Evolutionary conservation across 2,329 filamentous ascomycete species (phyloP), one percentile per base, ranked within the genome.

Genomic region (Diaporthe vexans): DNA sequence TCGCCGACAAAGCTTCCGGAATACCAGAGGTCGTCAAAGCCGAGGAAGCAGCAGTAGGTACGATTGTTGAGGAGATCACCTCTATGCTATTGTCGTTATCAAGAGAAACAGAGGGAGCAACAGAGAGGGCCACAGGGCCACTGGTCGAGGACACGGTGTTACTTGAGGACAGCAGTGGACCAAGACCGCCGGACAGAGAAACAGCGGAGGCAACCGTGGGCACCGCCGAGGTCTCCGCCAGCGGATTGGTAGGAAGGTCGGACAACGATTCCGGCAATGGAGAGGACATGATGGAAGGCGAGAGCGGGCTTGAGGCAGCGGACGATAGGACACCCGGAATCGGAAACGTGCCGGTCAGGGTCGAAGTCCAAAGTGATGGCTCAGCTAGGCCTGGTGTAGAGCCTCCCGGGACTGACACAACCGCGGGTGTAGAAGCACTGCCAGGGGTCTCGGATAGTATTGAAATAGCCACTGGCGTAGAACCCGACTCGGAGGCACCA

Each of bases 21-120:
- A 75, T 61, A 8, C 74, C 74, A 8, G 67, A 74, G 21, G 74
- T 75, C n/a, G 74, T 75, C 58, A 75, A 48, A 17, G 56, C 68
- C 13, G 74, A 75, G 21, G 67, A 69, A 7, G 58, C 67, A 72
- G 74, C 74, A 21, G 74, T 75, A 21, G 74, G 74, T 7, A 56
- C 52, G 21, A 75, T 54, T 26, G 68, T 75, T 46, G 67, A 71
- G 8, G 72, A 67, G n/a, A 75, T 65, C 15, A 74, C 67, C 51
- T 73, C 65, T n/a, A 75, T 75, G 43, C 24, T 71, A 6, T 61
- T 58, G 5, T 56, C 43, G 1, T 10, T 51, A 17, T 26, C 56
- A 10, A 46, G 9, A 17, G 26, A 1, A 10, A n/a, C 43, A 3
- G 72, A 46, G 26, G 37, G 10, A n/a, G 7, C 17, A 26, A 24